A percentile compares a stretch with the other conserved stretches of the same genome.
phyloP scores from a whole-genome alignment of 805 yeast species.

The Kodamaea kakaduensis region DNA sequence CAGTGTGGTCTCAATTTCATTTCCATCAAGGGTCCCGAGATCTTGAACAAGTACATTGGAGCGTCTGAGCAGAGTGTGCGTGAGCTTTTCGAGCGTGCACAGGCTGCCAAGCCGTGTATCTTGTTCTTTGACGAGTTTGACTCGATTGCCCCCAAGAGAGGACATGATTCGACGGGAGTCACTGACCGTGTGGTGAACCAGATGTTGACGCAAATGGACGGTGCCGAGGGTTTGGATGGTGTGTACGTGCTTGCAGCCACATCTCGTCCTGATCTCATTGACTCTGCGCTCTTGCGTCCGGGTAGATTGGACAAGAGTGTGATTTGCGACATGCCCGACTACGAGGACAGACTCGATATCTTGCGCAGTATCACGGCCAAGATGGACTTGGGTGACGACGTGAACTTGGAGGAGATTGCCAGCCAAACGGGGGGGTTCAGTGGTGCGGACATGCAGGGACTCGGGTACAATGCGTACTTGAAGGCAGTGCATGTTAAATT shows the following conservation, averaged over 20 bases:
- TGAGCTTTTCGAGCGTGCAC: slow-evolving; percentile 90
- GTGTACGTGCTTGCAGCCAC: slow-evolving; percentile 97
- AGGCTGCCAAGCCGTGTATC: slow-evolving; percentile 90
- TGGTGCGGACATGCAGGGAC: slow-evolving; percentile 93
- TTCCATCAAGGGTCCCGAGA: slow-evolving; percentile 93
- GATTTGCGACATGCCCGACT: slow-evolving; percentile 81
- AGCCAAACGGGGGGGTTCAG: slow-evolving; percentile 68
- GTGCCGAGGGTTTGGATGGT: slow-evolving; percentile 93
- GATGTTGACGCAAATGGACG: slow-evolving; percentile 96
- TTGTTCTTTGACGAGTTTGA: slow-evolving; percentile 94
- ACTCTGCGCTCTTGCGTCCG: slow-evolving; percentile 90
- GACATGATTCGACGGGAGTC: slow-evolving; percentile 96
- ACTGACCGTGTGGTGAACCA: slow-evolving; percentile 97
- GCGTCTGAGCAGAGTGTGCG: slow-evolving; percentile 95
- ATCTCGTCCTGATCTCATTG: slow-evolving; percentile 91
- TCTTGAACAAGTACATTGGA: slow-evolving; percentile 91
- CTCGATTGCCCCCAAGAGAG: slow-evolving; percentile 96
- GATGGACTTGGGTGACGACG: slow-evolving; percentile 52
- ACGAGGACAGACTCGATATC: slow-evolving; percentile 70
- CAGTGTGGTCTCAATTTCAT: slow-evolving; percentile 93
- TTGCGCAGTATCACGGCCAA: slow-evolving; percentile 53
- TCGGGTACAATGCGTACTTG: slow-evolving; percentile 86
- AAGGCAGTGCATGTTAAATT: slow-evolving; percentile 76
- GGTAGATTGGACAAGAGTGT: slow-evolving; percentile 94
- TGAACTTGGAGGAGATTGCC: slow-evolving; percentile 56